A percentile compares a stretch with the other conserved stretches of the same genome.
These are phyloP conservation scores for Sphaerulina vaccinii DNA, from an alignment of 2,329 filamentous ascomycete genomes.

Conservation along the genomic window DNA sequence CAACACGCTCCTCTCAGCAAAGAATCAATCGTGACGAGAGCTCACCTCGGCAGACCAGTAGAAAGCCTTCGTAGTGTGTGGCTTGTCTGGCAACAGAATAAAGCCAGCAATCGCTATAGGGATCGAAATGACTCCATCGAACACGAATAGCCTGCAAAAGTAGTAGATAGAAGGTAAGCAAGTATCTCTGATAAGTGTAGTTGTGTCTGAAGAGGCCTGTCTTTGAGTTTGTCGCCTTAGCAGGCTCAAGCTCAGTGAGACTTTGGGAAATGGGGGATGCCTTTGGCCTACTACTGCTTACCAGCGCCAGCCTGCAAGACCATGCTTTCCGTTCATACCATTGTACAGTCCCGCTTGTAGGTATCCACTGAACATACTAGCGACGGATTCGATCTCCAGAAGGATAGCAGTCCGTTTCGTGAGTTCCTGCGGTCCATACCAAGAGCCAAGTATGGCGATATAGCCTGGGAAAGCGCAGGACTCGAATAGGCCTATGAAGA, in stretches of 20 bases:
- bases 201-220: too few species aligned
- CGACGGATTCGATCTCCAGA: conserved; percentile 18
- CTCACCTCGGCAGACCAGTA: conserved; percentile 13
- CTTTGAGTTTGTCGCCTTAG: too few species aligned
- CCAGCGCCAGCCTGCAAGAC: conserved; percentile 23
- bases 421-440: conserved; percentile 22
- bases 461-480: conserved; percentile 19
- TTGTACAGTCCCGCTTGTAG: conserved; percentile 23
- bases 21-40: background rate
- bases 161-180: too few species aligned
- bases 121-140: conserved; percentile 23
- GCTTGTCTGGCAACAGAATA: conserved; percentile 19
- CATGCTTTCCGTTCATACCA: conserved; percentile 19
- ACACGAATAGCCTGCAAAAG: conserved; percentile 20
- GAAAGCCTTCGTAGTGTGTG: conserved; percentile 19
- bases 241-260: too few species aligned
- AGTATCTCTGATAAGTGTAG: too few species aligned
- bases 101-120: conserved; percentile 21
- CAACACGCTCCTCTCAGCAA: background rate
- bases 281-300: too few species aligned
- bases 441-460: conserved; percentile 14
- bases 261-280: too few species aligned
- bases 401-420: conserved; percentile 21
- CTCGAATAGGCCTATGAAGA: conserved; percentile 19
- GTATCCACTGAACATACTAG: conserved; percentile 23